Evolutionary conservation across 106 monocot species (phyloP), one percentile per base, ranked within the genome.

Genomic region (Xerophyta viscosa): DNA sequence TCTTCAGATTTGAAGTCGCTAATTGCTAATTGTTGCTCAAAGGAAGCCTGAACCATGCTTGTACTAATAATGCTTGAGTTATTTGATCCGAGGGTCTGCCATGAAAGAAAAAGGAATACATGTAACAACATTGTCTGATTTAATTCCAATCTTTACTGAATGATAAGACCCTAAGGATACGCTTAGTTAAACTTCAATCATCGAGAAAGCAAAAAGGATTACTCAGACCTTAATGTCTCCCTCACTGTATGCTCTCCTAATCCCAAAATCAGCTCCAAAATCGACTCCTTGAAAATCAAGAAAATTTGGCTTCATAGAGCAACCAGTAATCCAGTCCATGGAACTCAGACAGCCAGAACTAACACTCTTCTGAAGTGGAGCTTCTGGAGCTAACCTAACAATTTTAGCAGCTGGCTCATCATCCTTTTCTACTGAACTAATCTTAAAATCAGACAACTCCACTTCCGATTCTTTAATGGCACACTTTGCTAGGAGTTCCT

Each of bases 181-280:
- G 39, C 1, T 39, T 39, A 39, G 6, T 15, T 39, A 10, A 39
- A 39, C 10, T 39, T 10, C 39, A 39, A 39, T 15, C 6, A 2
- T n/a, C n/a, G n/a, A n/a, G 6, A 46, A 19, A 19, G 46, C 46
- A 18, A 46, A 20, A 46, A 7, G 8, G 19, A 46, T 7, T 20
- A 46, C 20, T 36, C 54, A 33, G 3, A 36, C 54, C 54, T 54
- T 59, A 61, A 84, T 79, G 46, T 84, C 84, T 18, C 79, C 84
- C 15, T 84, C 84, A 37, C 84, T 84, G 41, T 60, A 75, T 24
- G 84, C 75, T 57, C 81, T 79, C 64, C 78, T 79, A 67, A 79
- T 46, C 11, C 78, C 74, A 60, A 70, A 67, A 21, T 74, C 74
- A 44, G 74, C 46, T 61, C 74, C 75, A 53, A 84, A 65, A 64